Evolutionary conservation across 1,284 basidiomycete species (phyloP), one percentile per base, ranked within the genome.

Genomic region (Apiotrichum montevideense): DNA sequence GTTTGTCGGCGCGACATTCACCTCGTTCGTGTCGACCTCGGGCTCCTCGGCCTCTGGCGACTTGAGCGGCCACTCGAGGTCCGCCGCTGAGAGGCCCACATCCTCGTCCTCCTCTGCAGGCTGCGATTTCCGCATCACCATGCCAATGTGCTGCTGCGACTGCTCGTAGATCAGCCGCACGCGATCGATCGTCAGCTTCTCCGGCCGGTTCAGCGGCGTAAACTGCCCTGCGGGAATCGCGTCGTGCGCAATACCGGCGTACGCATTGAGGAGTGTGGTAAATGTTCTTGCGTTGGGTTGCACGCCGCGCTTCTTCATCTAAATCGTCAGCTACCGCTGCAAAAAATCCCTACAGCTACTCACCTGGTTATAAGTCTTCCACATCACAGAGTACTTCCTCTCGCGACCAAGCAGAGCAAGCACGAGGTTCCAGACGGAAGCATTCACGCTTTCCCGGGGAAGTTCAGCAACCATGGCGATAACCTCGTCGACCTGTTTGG

Each of bases 301-400:
- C 14, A 73, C 66, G n/a, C 68, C 69, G 33, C 70, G 59, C 54
- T 73, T 75, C 61, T 77, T 77, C 76, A 78, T 78, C 75, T 75
- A 50, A 6, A 21, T 21, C 21, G 21, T 21, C 21, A 21, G 21
- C 21, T 21, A 21, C 21, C 21, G n/a, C 4, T 1, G 1, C 14
- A 8, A 5, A 8, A 7, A 29, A 33, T 39, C 44, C 41, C 13
- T 6, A 21, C 3, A 2, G 0, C 21, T 1, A 68, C 73, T 62
- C 59, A 74, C 72, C 49, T 69, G 61, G 55, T 76, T 74, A 58
- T 67, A 73, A 6, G 61, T 45, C 46, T 63, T 69, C 65, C 69
- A 77, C 67, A 75, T 70, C 34, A 57, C 51, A 21, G 66, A 59
- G 51, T 71, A 66, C 52, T 63, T 68, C 35, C 59, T 57, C 43